phyloP scores from a whole-genome alignment of 1,139 yeast genomes.

The Geotrichum citri-aurantii region DNA sequence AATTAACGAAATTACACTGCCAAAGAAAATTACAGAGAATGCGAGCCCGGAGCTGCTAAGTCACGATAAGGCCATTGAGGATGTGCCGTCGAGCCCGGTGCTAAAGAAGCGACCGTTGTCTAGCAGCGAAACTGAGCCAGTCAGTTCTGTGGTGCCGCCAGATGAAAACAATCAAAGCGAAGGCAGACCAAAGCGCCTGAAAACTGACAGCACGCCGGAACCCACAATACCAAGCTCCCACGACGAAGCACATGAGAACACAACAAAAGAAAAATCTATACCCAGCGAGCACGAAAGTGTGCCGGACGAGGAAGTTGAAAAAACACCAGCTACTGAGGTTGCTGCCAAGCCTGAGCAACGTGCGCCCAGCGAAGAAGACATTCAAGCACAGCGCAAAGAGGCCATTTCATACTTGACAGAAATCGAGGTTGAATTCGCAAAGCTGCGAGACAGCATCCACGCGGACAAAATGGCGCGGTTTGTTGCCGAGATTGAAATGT shows the following conservation, averaged over 20 bases:
- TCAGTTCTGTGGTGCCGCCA: background rate
- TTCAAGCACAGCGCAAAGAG: conserved; percentile 46
- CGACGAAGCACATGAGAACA: conserved; percentile 10
- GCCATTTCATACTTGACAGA: conserved; percentile 67
- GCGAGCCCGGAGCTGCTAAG: background rate
- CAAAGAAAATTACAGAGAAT: background rate
- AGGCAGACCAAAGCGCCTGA: conserved; percentile 8
- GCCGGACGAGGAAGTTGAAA: conserved; percentile 20
- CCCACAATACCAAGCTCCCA: background rate
- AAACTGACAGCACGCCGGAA: background rate
- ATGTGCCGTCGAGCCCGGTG: conserved; percentile 5
- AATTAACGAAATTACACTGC: conserved; percentile 1
- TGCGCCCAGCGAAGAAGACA: conserved; percentile 37
- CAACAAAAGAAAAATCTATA: conserved; percentile 21
- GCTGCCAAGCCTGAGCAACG: background rate
- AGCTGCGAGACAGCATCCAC: conserved; percentile 59
- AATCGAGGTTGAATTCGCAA: conserved; percentile 82
- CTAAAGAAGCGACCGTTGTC: conserved; percentile 16
- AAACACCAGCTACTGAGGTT: conserved; percentile 11
- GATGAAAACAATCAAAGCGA: conserved; percentile 1
- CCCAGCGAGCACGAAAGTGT: conserved; percentile 20
- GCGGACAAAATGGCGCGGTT: conserved; percentile 58
- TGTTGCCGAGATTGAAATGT: conserved; percentile 79
- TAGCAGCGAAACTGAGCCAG: background rate
- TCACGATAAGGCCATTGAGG: background rate